Evolutionary conservation across 1,139 yeast genomes (phyloP), one percentile per base, ranked within the genome.

Genomic region (Yamadazyma diddensiae): DNA sequence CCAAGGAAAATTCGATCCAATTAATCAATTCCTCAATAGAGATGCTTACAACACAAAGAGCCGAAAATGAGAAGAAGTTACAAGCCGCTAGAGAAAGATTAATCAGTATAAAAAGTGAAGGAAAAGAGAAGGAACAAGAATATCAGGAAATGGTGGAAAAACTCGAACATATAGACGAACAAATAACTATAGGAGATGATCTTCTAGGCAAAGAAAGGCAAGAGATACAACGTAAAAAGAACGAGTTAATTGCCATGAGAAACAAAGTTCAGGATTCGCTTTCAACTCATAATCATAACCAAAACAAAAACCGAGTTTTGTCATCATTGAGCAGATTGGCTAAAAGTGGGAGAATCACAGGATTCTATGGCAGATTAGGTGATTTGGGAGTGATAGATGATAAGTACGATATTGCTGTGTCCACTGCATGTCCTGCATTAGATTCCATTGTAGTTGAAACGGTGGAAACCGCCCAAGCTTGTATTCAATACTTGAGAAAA

Each of bases 381-480:
- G 95, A 86, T 45, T 64, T 94, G 30, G 99, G 97, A 11, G 72
- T 76, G 1, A 92, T 92, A 44, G 96, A 87, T 50, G 86, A 83
- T 45, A 73, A 75, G 48, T 94, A 84, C 54, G 98, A 94, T 58
- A 74, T 88, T 32, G 98, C 98, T 0, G 78, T 94, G 15, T 88
- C 97, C 0, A 92, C 98, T 0, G 98, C 97, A 0, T 87, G 94
- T 47, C 90, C 95, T 2, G 81, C 92, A 7, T 65, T 94, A 37
- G 95, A 90, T 52, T 92, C 94, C 35, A 79, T 88, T 70, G 97
- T 94, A 13, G 97, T 94, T 3, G 97, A 88, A 32, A 79, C 90
- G 0, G 97, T 92, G 7, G 96, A 86, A 47, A 82, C 86, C 19
- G 98, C 96, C 1, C 97, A 88, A 53, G 78, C 77, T 30, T 92